phyloP scores from a whole-genome alignment of 176 grass and related monocot genomes.

The Eleusine coracana region DNA sequence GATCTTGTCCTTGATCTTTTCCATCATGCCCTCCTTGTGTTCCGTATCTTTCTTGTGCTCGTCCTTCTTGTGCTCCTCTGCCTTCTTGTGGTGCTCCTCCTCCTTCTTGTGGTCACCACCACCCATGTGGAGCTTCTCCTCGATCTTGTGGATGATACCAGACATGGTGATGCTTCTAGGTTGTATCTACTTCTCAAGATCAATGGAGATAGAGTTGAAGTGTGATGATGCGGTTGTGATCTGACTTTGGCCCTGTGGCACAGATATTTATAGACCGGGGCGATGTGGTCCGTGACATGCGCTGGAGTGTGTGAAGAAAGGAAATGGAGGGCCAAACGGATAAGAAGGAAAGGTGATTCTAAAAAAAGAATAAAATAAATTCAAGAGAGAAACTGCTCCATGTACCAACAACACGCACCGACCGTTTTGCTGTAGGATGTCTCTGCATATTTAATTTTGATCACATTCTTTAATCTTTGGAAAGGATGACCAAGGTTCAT shows the following conservation, averaged over 20 bases:
- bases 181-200: neutral
- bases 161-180: conserved; percentile 51
- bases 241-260: neutral
- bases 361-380: neutral
- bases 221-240: conserved; percentile 35
- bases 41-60: conserved; percentile 62
- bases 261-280: conserved; percentile 51
- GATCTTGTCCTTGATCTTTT: conserved; percentile 95
- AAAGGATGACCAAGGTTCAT: no score
- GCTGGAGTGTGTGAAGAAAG: conserved; percentile 32
- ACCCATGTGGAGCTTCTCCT: conserved; percentile 87
- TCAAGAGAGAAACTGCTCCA: neutral
- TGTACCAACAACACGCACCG: neutral
- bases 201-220: neutral
- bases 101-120: conserved; percentile 71
- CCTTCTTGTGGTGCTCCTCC: conserved; percentile 65
- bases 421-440: neutral
- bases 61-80: conserved; percentile 52
- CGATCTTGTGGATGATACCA: conserved; percentile 88
- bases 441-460: no score
- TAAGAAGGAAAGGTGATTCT: conserved; percentile 37
- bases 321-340: conserved; percentile 36
- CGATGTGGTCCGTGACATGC: conserved; percentile 13
- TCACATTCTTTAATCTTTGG: no score
- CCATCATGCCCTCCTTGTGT: conserved; percentile 65